Evolutionary conservation across 23 red algal genomes (phyloP), one percentile per base, ranked within the genome.

Genomic region (Agarophyton chilense): DNA sequence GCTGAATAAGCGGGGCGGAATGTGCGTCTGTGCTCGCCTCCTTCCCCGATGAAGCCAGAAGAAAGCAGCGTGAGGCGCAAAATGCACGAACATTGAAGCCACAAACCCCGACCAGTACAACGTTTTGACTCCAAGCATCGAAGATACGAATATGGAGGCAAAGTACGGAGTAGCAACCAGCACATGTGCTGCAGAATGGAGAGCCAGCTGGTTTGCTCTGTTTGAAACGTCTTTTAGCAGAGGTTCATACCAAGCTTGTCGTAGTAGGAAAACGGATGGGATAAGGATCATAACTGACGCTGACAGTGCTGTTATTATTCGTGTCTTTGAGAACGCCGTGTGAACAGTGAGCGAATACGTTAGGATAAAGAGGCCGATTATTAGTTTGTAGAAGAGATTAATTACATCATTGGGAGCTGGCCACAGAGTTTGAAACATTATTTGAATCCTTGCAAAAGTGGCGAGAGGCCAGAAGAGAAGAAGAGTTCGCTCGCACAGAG

Each of bases 41-140:
- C 43, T 74, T 25, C 68, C 68, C 9, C 68, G 68, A 74, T 74
- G 68, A 25, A 74, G 38, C 68, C 68, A 74, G 41, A 74, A 74
- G 41, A 74, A 74, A 28, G 25, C 40, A 49, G 68, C 68, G 14
- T 74, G 68, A 25, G 68, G 68, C 2, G 68, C 68, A 18, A 74
- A 46, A 33, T 74, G 68, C 38, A 49, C 29, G 14, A 74, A 74
- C n/a, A 74, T 21, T 2, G 68, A 74, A 49, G 68, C 68, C 17
- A 39, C 68, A 29, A 74, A 74, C 2, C 40, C 68, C 10, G 68
- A 16, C 68, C 68, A 74, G 33, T 74, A 74, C n/a, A 74, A 32
- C 6, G 68, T 29, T 25, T 74, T 74, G n/a, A 74, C 68, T 8
- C 68, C 68, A 26, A 49, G 36, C 39, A 13, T 46, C 21, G 68